Percentiles rank a stretch among this genome's conserved stretches.
Conservation (phyloP, 2,329 filamentous ascomycete genomes). For the Pseudogymnoascus sp. region DNA sequence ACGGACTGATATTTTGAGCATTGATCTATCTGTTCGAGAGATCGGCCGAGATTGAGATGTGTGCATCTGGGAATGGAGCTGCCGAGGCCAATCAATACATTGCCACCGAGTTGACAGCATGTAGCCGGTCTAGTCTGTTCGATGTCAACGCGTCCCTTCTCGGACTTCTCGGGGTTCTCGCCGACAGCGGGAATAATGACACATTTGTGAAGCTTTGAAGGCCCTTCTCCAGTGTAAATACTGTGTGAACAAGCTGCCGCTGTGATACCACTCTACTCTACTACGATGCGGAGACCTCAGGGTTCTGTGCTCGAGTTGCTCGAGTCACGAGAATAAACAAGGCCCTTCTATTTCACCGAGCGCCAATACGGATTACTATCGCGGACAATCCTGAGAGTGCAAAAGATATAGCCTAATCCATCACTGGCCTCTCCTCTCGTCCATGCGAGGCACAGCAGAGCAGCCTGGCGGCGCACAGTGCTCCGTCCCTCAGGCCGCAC, state of each 20-base stretch:
- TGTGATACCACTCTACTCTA: not conserved
- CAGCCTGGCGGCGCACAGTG: not conserved
- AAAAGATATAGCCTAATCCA: constrained; percentile 7
- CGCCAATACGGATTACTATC: not conserved
- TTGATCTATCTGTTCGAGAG: not conserved
- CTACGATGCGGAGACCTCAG: not conserved
- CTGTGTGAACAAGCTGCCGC: not conserved
- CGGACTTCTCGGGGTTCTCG: not conserved
- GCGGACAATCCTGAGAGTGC: not conserved
- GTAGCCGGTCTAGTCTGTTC: not conserved
- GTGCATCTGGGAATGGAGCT: not conserved
- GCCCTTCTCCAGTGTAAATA: not conserved
- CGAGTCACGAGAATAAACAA: not conserved
- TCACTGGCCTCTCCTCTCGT: not conserved
- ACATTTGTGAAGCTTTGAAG: constrained; percentile 8
- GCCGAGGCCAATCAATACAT: not conserved
- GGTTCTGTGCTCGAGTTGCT: not conserved
- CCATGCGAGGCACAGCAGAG: not conserved
- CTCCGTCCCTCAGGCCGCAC: not conserved
- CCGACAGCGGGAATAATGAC: not conserved
- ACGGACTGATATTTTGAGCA: not conserved
- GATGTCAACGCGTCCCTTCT: not conserved
- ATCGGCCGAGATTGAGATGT: constrained; percentile 1
- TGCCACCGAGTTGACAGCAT: not conserved
- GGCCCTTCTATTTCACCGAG: constrained; percentile 9